Conservation (phyloP, 768 basidiomycete species). For the Mycena capillaripes region DNA sequence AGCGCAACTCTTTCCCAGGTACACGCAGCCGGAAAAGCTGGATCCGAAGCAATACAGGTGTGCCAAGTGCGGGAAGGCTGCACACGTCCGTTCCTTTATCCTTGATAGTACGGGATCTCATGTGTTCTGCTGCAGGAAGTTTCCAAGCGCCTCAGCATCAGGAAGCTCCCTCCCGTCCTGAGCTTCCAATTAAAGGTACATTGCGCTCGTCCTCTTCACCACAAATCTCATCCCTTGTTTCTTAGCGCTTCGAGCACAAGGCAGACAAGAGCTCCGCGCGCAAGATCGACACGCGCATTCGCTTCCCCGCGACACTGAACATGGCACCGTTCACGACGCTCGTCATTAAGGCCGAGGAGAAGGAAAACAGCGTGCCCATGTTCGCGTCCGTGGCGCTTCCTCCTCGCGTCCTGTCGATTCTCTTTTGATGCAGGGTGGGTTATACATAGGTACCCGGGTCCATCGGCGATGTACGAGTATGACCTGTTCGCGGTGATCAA, state of each 20-base stretch:
- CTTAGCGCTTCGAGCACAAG: constrained; percentile 93
- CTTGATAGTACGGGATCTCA: neutral
- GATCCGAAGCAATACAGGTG: constrained; percentile 89
- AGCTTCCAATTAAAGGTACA: constrained; percentile 95
- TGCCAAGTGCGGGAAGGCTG: constrained; percentile 80
- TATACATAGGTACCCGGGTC: constrained; percentile 60
- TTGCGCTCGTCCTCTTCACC: neutral
- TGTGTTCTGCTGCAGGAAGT: constrained; percentile 66
- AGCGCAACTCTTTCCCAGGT: constrained; percentile 59
- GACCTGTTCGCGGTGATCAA: constrained; percentile 95
- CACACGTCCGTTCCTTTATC: constrained; percentile 62
- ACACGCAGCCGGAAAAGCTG: constrained; percentile 88
- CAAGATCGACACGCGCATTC: constrained; percentile 88
- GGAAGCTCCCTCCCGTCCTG: constrained; percentile 88
- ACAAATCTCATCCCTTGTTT: constrained; percentile 2
- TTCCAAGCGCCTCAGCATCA: constrained; percentile 88
- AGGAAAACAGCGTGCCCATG: constrained; percentile 50
- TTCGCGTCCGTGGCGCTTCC: constrained; percentile 44
- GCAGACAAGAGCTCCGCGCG: constrained; percentile 76
- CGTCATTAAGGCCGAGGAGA: constrained; percentile 64
- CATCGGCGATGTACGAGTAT: constrained; percentile 85
- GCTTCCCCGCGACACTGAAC: constrained; percentile 86
- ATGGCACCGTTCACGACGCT: constrained; percentile 91
- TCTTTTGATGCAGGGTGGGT: neutral
- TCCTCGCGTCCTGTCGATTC: neutral